phyloP scores from a whole-genome alignment of 345 rosid genomes.

The Melastoma malabathricum region DNA sequence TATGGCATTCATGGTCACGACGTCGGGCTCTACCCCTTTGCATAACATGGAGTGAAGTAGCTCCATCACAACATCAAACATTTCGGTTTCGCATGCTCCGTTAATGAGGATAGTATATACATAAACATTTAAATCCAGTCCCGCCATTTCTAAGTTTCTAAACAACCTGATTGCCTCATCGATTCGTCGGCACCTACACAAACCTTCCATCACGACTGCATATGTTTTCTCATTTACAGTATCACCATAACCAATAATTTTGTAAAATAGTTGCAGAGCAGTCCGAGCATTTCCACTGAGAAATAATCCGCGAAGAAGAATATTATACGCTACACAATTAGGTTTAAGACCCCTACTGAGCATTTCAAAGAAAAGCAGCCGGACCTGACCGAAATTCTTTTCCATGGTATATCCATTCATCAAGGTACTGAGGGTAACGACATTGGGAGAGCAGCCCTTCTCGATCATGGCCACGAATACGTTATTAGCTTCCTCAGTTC shows the following conservation, averaged over 20 bases:
- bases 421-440: neutral
- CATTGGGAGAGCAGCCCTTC: conserved; percentile 6
- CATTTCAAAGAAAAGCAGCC: conserved; percentile 4
- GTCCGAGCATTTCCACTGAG: conserved; percentile 1
- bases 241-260: conserved; percentile 3
- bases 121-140: neutral
- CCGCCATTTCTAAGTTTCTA: neutral
- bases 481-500: conserved; percentile 4
- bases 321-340: conserved; percentile 5
- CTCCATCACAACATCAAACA: no score
- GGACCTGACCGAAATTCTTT: neutral
- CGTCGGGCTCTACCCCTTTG: no score
- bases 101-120: conserved; percentile 3
- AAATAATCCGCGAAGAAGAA: conserved; percentile 4
- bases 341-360: conserved; percentile 7
- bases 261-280: neutral
- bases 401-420: conserved; percentile 7
- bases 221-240: conserved; percentile 1
- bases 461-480: conserved; percentile 4
- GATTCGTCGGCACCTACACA: conserved; percentile 3
- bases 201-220: conserved; percentile 6
- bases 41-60: no score
- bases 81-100: no score
- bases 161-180: conserved; percentile 4
- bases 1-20: no score